A percentile compares a stretch with the other conserved stretches of the same genome.
Conservation (phyloP, 1,284 basidiomycete species). For the Gymnopus androsaceus region DNA sequence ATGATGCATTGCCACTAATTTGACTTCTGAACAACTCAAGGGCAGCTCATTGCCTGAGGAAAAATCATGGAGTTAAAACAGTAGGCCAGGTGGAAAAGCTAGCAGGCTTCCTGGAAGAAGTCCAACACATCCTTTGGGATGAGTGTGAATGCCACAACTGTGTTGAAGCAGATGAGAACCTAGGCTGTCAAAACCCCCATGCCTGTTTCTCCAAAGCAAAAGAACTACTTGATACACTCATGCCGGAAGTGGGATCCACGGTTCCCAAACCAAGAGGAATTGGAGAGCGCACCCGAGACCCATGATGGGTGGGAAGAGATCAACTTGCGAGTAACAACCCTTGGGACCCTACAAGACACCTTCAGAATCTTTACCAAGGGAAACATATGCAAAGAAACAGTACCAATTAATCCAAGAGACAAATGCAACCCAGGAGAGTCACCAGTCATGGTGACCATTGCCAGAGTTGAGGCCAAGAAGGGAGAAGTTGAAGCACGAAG, state of each 20-base stretch:
- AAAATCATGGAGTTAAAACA: no score
- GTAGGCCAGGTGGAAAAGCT: no score
- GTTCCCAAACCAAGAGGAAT: conserved; percentile 18
- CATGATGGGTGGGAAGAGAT: conserved; percentile 12
- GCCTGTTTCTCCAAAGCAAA: conserved; percentile 7
- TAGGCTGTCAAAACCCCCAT: conserved; percentile 3
- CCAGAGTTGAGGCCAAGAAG: no score
- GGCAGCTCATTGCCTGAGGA: no score
- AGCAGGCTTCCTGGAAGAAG: no score
- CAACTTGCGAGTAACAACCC: conserved; percentile 7
- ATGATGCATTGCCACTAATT: no score
- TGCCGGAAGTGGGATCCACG: conserved; percentile 13
- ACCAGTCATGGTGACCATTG: no score
- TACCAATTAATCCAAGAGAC: background rate
- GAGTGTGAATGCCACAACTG: conserved; percentile 9
- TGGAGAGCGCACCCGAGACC: background rate
- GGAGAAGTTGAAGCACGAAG: no score
- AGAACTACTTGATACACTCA: conserved; percentile 10
- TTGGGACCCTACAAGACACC: conserved; percentile 9
- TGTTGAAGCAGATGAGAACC: background rate
- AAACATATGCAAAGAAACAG: background rate
- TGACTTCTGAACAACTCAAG: no score
- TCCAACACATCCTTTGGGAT: background rate
- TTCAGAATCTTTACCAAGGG: conserved; percentile 22
- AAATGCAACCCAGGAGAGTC: no score